Evolutionary conservation across 1,139 yeast genomes (phyloP).

Genomic region (Hansenula lynferdii): DNA sequence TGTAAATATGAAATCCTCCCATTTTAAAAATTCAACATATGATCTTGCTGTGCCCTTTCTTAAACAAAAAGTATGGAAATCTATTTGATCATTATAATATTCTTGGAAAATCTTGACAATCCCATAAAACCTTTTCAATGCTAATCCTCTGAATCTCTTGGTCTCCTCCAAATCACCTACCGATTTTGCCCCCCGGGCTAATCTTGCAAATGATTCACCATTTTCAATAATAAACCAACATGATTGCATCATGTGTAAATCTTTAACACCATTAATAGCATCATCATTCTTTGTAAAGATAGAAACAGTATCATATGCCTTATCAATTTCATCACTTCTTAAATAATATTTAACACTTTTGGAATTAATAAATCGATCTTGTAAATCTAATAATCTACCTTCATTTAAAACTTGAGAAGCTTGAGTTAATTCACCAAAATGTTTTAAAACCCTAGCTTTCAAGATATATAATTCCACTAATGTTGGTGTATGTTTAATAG

Average conservation of each 20-base stretch:
- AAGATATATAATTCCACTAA: slow-evolving; percentile 76
- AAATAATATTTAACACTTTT: slow-evolving; percentile 80
- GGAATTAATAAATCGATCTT: slow-evolving; percentile 88
- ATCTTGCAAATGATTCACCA: slow-evolving; percentile 72
- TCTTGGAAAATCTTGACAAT: slow-evolving; percentile 64
- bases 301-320: slow-evolving; percentile 71
- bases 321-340: slow-evolving; percentile 73
- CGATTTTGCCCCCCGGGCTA: slow-evolving; percentile 27
- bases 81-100: slow-evolving; percentile 81
- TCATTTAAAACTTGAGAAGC: slow-evolving; percentile 67
- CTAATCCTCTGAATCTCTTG: slow-evolving; percentile 55
- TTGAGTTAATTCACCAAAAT: slow-evolving; percentile 49
- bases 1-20: slow-evolving; percentile 75
- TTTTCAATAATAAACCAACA: slow-evolving; percentile 83
- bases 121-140: slow-evolving; percentile 74
- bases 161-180: slow-evolving; percentile 28
- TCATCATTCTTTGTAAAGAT: slow-evolving; percentile 82
- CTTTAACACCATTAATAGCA: slow-evolving; percentile 76
- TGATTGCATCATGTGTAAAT: slow-evolving; percentile 87
- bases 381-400: slow-evolving; percentile 76
- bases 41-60: slow-evolving; percentile 89
- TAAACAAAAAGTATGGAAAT: slow-evolving; percentile 90
- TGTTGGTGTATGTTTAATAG: slow-evolving; percentile 74
- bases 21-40: slow-evolving; percentile 64
- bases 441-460: slow-evolving; percentile 79